Conservation (phyloP, 1,284 basidiomycete genomes). For the Caloboletus firmus region DNA sequence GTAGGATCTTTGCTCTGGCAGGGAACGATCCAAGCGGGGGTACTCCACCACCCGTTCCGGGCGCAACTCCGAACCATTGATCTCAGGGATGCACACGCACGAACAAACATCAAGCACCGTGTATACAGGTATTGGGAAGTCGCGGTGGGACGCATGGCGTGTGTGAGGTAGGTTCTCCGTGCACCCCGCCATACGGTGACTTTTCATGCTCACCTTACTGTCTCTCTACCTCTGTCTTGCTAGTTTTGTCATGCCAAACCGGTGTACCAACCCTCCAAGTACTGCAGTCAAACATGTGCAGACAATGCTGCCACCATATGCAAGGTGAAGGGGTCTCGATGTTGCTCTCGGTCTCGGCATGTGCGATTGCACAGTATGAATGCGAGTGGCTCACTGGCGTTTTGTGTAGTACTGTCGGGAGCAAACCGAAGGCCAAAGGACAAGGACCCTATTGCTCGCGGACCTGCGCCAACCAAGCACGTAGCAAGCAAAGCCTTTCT, state of each 20-base stretch:
- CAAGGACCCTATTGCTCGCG: conserved; percentile 22
- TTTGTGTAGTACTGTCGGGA: conserved; percentile 19
- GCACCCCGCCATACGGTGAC: background rate
- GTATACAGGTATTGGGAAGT: conserved; percentile 5
- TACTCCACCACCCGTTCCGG: background rate
- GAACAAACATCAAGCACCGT: conserved; percentile 15
- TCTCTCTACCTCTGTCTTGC: background rate
- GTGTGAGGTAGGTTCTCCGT: conserved; percentile 26
- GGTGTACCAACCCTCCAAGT: conserved; percentile 46
- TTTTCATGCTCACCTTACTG: background rate
- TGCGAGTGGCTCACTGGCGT: background rate
- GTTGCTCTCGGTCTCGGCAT: background rate
- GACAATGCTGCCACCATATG: conserved; percentile 39
- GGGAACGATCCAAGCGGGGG: conserved; percentile 10
- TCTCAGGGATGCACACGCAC: background rate
- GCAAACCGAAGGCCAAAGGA: conserved; percentile 12
- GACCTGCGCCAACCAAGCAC: conserved; percentile 21
- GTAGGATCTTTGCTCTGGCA: background rate
- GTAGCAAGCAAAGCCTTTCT: conserved; percentile 7
- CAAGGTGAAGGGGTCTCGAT: conserved; percentile 19
- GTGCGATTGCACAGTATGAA: background rate
- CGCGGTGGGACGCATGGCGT: conserved; percentile 10
- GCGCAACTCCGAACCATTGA: conserved; percentile 7
- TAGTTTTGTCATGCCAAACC: conserved; percentile 59
- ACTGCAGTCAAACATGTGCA: conserved; percentile 61